Evolutionary conservation across 2,329 filamentous ascomycete genomes (phyloP).

Genomic region (Blastomyces emzantsi): DNA sequence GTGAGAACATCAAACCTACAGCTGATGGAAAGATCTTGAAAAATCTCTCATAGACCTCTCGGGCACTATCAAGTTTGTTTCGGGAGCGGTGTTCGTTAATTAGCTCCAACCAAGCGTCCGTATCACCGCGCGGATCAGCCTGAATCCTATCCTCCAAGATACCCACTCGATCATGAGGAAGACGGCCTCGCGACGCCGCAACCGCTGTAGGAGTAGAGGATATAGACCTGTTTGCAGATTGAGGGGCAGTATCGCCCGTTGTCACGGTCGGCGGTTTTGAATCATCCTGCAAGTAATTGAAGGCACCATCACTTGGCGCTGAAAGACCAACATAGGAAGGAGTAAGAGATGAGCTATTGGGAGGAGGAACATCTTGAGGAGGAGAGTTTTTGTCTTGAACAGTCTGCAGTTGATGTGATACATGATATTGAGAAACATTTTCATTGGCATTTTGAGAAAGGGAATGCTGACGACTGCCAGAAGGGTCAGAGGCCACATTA

Average conservation of each 20-base stretch:
- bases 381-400: constrained; percentile 40
- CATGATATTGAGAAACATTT: constrained; percentile 48
- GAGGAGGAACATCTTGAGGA: constrained; percentile 43
- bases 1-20: constrained; percentile 51
- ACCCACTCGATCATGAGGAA: constrained; percentile 64
- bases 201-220: constrained; percentile 37
- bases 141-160: constrained; percentile 84
- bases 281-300: constrained; percentile 27
- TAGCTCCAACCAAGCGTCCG: constrained; percentile 82
- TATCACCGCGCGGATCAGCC: constrained; percentile 85
- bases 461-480: constrained; percentile 45
- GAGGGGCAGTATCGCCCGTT: constrained; percentile 16
- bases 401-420: constrained; percentile 53
- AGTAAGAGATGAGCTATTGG: constrained; percentile 43
- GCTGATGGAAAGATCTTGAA: constrained; percentile 80
- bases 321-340: constrained; percentile 38
- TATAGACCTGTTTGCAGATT: constrained; percentile 30
- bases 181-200: constrained; percentile 43
- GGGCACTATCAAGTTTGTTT: constrained; percentile 71
- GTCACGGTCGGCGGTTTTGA: constrained; percentile 10
- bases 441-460: constrained; percentile 49
- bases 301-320: constrained; percentile 35
- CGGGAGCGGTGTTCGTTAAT: constrained; percentile 76
- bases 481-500: constrained; percentile 40
- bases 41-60: constrained; percentile 76